Conservation (phyloP, 176 grass and related monocot genomes). For the Hyparrhenia diplandra region DNA sequence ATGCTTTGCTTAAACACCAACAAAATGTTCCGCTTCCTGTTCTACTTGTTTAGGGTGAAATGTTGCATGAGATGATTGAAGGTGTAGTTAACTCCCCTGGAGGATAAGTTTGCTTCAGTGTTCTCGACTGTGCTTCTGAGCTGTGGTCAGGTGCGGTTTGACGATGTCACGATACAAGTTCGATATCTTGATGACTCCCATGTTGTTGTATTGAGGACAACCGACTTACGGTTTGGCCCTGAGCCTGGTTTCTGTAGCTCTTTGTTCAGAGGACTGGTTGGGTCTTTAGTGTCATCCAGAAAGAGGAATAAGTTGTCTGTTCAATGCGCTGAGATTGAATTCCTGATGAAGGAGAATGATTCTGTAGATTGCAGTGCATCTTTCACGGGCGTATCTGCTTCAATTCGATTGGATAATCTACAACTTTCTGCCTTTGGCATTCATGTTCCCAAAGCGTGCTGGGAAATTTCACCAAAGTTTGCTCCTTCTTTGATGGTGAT, state of each 20-base stretch:
- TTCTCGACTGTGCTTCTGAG: slow-evolving; percentile 47
- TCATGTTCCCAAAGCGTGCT: slow-evolving; percentile 38
- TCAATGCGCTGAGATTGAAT: slow-evolving; percentile 47
- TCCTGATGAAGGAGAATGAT: slow-evolving; percentile 62
- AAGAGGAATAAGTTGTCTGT: slow-evolving; percentile 53
- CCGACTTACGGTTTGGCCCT: slow-evolving; percentile 44
- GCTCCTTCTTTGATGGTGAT: slow-evolving; percentile 56
- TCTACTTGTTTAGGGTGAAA: slow-evolving; percentile 51
- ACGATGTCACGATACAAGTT: slow-evolving; percentile 38
- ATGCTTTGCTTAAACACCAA: background rate
- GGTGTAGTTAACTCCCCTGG: slow-evolving; percentile 47
- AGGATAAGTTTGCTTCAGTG: slow-evolving; percentile 34
- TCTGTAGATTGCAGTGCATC: slow-evolving; percentile 42
- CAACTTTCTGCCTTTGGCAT: slow-evolving; percentile 46
- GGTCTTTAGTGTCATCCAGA: slow-evolving; percentile 39
- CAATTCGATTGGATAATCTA: slow-evolving; percentile 50
- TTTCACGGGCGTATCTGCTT: slow-evolving; percentile 43
- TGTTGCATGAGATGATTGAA: slow-evolving; percentile 66
- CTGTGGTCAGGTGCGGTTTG: slow-evolving; percentile 49
- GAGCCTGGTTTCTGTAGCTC: slow-evolving; percentile 50
- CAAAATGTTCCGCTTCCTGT: background rate
- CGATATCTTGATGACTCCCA: slow-evolving; percentile 46
- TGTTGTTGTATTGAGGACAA: slow-evolving; percentile 34
- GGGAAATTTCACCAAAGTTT: slow-evolving; percentile 40
- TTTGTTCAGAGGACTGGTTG: slow-evolving; percentile 63